phyloP scores from a whole-genome alignment of 2,329 filamentous ascomycete genomes.

The Delphinella strobiligena region DNA sequence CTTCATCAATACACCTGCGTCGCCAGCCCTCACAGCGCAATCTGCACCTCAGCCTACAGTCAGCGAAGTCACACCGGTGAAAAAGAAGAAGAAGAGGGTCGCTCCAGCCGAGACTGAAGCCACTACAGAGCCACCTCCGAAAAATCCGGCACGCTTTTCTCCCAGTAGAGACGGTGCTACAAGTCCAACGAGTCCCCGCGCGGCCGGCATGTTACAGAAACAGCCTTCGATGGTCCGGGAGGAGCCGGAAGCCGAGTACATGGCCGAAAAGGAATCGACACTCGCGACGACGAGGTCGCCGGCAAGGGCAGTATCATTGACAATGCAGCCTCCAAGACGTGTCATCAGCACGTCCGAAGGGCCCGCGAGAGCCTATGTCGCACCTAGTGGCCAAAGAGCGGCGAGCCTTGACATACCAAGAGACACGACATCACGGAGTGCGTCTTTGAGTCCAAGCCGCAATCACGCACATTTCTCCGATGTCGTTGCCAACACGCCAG shows the following conservation, averaged over 20 bases:
- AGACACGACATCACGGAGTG: slow-evolving; percentile 14
- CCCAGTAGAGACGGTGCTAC: slow-evolving; percentile 8
- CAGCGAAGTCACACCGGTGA: slow-evolving; percentile 3
- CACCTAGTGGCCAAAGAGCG: slow-evolving; percentile 12
- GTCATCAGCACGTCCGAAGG: slow-evolving; percentile 13
- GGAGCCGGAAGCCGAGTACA: slow-evolving; percentile 18
- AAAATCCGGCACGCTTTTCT: slow-evolving; percentile 19
- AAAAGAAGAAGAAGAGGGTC: slow-evolving; percentile 7
- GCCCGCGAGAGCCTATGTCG: slow-evolving; percentile 15
- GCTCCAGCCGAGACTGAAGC: slow-evolving; percentile 4
- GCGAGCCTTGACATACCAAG: slow-evolving; percentile 21
- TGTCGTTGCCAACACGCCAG: slow-evolving; percentile 37
- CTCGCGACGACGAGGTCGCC: neutral
- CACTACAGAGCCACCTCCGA: slow-evolving; percentile 11
- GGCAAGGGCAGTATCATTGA: neutral
- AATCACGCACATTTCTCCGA: slow-evolving; percentile 52
- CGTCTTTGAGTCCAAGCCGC: slow-evolving; percentile 48
- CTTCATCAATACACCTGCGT: slow-evolving; percentile 22
- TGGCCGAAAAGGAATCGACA: slow-evolving; percentile 8
- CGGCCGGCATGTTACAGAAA: slow-evolving; percentile 15
- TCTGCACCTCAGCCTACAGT: neutral
- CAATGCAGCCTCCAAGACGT: slow-evolving; percentile 4
- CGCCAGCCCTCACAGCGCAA: neutral
- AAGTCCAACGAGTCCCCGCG: slow-evolving; percentile 14
- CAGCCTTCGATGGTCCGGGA: slow-evolving; percentile 23